Evolutionary conservation across 306 rosid genomes (phyloP), one percentile per base, ranked within the genome.

Genomic region (Vicia faba): DNA sequence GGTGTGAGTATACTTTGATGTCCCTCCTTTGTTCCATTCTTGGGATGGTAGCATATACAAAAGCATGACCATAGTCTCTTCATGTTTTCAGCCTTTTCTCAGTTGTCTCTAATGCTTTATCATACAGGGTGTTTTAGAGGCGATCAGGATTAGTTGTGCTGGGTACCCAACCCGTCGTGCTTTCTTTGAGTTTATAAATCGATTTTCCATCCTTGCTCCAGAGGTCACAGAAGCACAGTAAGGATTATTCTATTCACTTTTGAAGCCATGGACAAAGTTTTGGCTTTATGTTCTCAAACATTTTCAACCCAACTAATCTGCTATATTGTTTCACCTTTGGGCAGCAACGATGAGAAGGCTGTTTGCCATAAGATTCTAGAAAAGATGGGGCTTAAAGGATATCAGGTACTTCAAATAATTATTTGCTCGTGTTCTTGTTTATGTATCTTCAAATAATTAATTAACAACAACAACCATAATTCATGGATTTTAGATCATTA

Each of bases 131-230:
- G 99, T 95, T 83, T 78, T 95, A 64, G 99, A 95, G 82, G 99
- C 99, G 61, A 95, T 95, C 83, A 87, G 99, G 85, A 95, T 95
- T 66, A 95, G 99, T 76, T 88, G 96, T 74, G 99, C 99, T 61
- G 99, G 99, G 79, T 95, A 90, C 77, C 99, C 99, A 80, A 95
- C 99, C 38, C 89, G 99, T 26, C 91, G 86, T 38, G 82, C 96
- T 26, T 95, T 95, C 76, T 90, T 86, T 73, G 97, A 95, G 75
- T 95, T 95, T 78, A 69, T 78, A 44, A 86, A 95, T 58, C 84
- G 99, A 59, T 90, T 95, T 71, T 85, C 89, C 75, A 83, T 90
- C 70, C 95, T 95, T 67, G 95, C 96, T 46, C 86, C 96, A 8
- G 96, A 95, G 79, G 81, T 66, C 74, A 40, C 83, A 63, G 92